These are phyloP conservation scores for Metarhizium rileyi DNA, from an alignment of 2,329 filamentous ascomycete species.

Conservation along the genomic window DNA sequence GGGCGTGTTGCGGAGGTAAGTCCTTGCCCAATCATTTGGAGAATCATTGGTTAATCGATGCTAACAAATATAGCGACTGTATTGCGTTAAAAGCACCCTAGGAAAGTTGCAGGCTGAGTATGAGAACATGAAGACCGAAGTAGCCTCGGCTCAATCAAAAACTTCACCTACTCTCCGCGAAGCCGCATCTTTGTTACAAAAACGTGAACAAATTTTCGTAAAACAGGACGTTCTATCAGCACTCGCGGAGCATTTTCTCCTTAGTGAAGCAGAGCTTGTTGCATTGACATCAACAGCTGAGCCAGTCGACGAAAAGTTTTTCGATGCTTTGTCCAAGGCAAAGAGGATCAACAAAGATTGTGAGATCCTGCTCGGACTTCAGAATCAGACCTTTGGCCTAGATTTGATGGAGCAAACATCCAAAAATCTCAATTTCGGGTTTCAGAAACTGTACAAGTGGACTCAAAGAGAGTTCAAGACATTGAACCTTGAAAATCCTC, in stretches of 20 bases:
- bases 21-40: constrained; percentile 2
- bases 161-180: constrained; percentile 69
- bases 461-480: constrained; percentile 88
- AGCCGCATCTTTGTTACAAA: constrained; percentile 60
- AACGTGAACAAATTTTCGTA: constrained; percentile 63
- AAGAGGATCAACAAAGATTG: constrained; percentile 86
- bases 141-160: constrained; percentile 64
- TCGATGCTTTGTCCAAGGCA: constrained; percentile 62
- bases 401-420: constrained; percentile 90
- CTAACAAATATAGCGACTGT: constrained; percentile 59
- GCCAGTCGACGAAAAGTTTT: constrained; percentile 79
- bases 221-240: constrained; percentile 71
- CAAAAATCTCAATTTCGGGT: constrained; percentile 76
- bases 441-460: constrained; percentile 95
- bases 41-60: constrained; percentile 4
- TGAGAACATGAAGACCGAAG: constrained; percentile 68
- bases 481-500: constrained; percentile 86
- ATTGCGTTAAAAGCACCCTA: constrained; percentile 71
- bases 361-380: constrained; percentile 78
- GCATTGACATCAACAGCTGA: constrained; percentile 67
- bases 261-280: constrained; percentile 73
- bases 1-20: constrained; percentile 77
- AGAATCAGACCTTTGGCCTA: constrained; percentile 77
- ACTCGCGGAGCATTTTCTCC: constrained; percentile 73
- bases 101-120: constrained; percentile 71